phyloP scores from a whole-genome alignment of 768 basidiomycete genomes.

The Amanita inopinata region DNA sequence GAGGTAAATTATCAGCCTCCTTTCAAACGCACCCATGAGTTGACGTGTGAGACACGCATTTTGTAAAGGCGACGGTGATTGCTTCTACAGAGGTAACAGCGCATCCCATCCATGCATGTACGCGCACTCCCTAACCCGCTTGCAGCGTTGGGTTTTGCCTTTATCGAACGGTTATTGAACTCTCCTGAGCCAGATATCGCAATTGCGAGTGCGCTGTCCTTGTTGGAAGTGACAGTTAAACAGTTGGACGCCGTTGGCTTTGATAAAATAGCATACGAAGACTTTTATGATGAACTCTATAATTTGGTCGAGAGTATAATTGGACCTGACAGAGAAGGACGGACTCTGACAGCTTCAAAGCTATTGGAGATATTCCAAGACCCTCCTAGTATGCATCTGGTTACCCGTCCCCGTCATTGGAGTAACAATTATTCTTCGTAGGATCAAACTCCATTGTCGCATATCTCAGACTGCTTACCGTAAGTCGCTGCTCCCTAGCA shows the following conservation, averaged over 20 bases:
- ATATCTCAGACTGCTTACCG: constrained; percentile 73
- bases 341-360: constrained; percentile 22
- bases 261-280: constrained; percentile 58
- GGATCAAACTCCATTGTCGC: constrained; percentile 68
- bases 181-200: constrained; percentile 33
- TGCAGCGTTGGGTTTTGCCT: constrained; percentile 74
- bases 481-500: constrained; percentile 15
- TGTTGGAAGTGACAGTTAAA: constrained; percentile 37
- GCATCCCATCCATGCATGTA: background rate
- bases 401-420: background rate
- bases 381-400: constrained; percentile 30
- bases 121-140: constrained; percentile 13
- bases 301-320: constrained; percentile 38
- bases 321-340: constrained; percentile 24
- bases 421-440: constrained; percentile 15
- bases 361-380: constrained; percentile 48
- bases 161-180: constrained; percentile 59
- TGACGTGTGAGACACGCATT: background rate
- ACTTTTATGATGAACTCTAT: constrained; percentile 61
- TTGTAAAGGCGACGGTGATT: constrained; percentile 73
- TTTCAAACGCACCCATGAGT: background rate
- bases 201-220: constrained; percentile 39
- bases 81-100: constrained; percentile 78
- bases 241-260: constrained; percentile 52
- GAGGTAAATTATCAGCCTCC: constrained; percentile 53